Base-by-base conservation (phyloP, 2,329 filamentous ascomycete species). In the Trichophyton simii region DNA sequence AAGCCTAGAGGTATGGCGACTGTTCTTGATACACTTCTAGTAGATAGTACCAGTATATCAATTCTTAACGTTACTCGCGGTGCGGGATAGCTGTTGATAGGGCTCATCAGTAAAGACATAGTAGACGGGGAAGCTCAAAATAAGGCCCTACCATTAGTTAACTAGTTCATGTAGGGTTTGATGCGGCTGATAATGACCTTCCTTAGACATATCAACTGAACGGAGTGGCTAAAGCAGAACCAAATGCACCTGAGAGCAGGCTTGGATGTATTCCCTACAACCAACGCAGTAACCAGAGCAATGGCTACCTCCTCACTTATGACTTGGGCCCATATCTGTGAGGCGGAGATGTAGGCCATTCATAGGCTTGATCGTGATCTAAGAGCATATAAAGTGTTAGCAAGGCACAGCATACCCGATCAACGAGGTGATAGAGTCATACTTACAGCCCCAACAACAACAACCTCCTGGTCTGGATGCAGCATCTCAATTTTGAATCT, bases 391-490 rank as follows among this genome's bases (percentile, higher is more conserved):
- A 52, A 28, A 52, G 3, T 25, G 46, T 52, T 15, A 52, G 46
- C 13, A 31, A 52, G 46, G n/a, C 3, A 28, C 22, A 28, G 20
- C 13, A 15, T 28, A 8, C 6, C n/a, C n/a, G 15, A 4, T 22
- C 13, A 11, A 22, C 3, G 13, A 15, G 34, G 34, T 31, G 28
- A 31, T 31, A 13, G 34, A 13, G 6, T 38, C 3, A 25, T 3
- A 28, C 22, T 75, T 22, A 75, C 69, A 34, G 71, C 70, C 1
- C 73, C 73, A 1, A 66, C 70, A 64, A 74, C 69, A 65, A 72
- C 66, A 41, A 72, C 67, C 54, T 71, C 68, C 65, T 73, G 68
- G 57, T 71, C 70, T 1, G 72, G 72, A 63, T 73, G 67, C 63
- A 52, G 13, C 22, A 52, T 52, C 13, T 52, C 46, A 15, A 52